phyloP scores from a whole-genome alignment of 2,329 filamentous ascomycete genomes.

The Aspergillus neoniger region DNA sequence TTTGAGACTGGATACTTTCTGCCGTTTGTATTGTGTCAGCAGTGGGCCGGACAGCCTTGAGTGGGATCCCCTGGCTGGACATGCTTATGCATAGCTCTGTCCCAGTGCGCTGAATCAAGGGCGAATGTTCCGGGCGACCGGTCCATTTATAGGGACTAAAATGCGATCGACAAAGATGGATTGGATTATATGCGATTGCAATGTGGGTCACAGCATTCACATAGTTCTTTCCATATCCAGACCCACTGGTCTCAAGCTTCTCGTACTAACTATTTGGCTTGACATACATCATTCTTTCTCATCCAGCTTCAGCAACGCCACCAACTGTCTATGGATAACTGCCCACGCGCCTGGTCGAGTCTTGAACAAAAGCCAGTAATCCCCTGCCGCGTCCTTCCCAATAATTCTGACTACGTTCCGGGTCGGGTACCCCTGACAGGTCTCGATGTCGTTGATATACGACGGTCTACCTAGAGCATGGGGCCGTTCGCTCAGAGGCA shows the following conservation, averaged over 20 bases:
- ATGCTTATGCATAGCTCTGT: background rate
- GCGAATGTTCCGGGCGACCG: background rate
- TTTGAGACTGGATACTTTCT: background rate
- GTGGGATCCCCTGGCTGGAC: slow-evolving; percentile 1
- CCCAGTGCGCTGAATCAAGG: background rate
- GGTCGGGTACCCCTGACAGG: slow-evolving; percentile 1
- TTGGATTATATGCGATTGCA: background rate
- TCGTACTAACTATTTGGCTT: too few species aligned
- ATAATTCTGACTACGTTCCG: slow-evolving; percentile 27
- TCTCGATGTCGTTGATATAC: slow-evolving; percentile 12
- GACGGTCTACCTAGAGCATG: slow-evolving; percentile 16
- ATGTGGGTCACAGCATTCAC: background rate
- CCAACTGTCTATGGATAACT: slow-evolving; percentile 20
- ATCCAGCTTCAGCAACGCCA: background rate
- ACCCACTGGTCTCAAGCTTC: too few species aligned
- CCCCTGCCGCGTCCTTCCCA: slow-evolving; percentile 36
- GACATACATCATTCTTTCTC: background rate
- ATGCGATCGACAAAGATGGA: too few species aligned
- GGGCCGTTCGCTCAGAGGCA: slow-evolving; percentile 1
- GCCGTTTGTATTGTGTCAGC: background rate
- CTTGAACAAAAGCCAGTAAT: slow-evolving; percentile 34
- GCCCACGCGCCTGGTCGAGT: slow-evolving; percentile 27
- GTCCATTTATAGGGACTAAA: background rate
- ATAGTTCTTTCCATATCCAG: background rate
- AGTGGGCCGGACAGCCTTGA: background rate